Conservation (phyloP, 2,329 filamentous ascomycete genomes). For the Orbilia brochopaga region DNA sequence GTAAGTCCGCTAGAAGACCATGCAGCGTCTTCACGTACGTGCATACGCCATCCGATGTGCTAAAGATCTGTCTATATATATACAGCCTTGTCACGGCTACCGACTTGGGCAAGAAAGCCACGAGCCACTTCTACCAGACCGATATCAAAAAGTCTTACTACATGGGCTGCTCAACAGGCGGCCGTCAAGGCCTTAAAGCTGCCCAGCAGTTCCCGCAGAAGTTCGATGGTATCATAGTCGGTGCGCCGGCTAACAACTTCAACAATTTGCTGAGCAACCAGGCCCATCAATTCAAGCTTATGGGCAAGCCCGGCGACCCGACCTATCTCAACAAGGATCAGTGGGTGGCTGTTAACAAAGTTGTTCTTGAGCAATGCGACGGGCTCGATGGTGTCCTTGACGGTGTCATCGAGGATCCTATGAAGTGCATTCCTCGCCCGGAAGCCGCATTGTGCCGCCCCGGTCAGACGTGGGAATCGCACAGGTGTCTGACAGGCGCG, state of each 20-base stretch:
- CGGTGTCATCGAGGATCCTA: slow-evolving; percentile 59
- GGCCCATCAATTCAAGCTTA: neutral
- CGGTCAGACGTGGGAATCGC: slow-evolving; percentile 9
- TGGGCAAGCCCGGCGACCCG: slow-evolving; percentile 52
- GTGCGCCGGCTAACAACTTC: slow-evolving; percentile 60
- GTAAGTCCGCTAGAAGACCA: too few relatives aligned
- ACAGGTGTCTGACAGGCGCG: slow-evolving; percentile 55
- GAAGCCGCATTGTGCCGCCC: slow-evolving; percentile 56
- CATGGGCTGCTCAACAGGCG: slow-evolving; percentile 62
- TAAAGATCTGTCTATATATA: neutral
- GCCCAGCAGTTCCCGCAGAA: slow-evolving; percentile 61
- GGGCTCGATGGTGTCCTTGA: slow-evolving; percentile 61
- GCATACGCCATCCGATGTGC: neutral
- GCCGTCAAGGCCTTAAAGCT: slow-evolving; percentile 61
- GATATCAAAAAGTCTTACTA: slow-evolving; percentile 60
- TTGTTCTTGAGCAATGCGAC: slow-evolving; percentile 62
- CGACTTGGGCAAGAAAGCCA: slow-evolving; percentile 30
- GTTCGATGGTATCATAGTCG: slow-evolving; percentile 62
- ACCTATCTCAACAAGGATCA: slow-evolving; percentile 53
- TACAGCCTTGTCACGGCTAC: slow-evolving; percentile 25
- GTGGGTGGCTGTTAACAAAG: slow-evolving; percentile 56
- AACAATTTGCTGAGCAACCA: slow-evolving; percentile 58
- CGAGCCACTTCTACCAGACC: slow-evolving; percentile 18
- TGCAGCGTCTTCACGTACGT: too few relatives aligned
- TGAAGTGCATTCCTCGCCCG: slow-evolving; percentile 56